Evolutionary conservation across 768 basidiomycete species (phyloP), one percentile per base, ranked within the genome.

Genomic region (Naematelia aurantialba): DNA sequence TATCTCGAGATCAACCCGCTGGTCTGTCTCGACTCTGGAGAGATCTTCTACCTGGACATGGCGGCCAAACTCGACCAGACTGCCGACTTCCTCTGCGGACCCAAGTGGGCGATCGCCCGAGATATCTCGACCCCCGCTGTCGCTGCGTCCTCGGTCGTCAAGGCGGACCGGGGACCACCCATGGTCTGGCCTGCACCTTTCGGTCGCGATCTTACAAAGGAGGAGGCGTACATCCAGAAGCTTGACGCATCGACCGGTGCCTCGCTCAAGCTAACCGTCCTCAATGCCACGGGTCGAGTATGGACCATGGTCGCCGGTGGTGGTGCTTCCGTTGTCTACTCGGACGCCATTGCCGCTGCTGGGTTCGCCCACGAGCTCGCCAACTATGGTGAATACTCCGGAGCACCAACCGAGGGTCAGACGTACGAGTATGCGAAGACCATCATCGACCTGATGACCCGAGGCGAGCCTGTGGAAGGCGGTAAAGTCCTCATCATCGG

Each of bases 271-370:
- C 84, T 99, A 46, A 99, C 96, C 44, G 94, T 99, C 53, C 82
- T 99, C 70, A 97, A 98, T 79, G 79, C 89, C 55, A 87, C 89
- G 75, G 96, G 94, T 60, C 88, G 93, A 62, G 85, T 99, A 65
- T 99, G 96, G 96, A 98, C 96, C 68, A 98, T 98, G 94, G 96
- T 99, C 56, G 94, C 96, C 55, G 96, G 94, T 81, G 96, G 96
- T 71, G 74, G 76, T 74, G 74, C 74, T 55, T 75, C 72, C 27
- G 74, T 73, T 57, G 73, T 75, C 64, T 72, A 67, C 75, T 78
- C 79, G 5, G 87, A 89, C 63, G 87, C 88, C 65, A 89, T 89
- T 62, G 87, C 87, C 53, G 93, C 94, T 4, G 90, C 91, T 73
- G 94, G 94, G 31, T 98, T 85, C 74, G 92, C 96, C 19, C 85